phyloP scores from a whole-genome alignment of 768 basidiomycete genomes.

The Mycena polygramma region DNA sequence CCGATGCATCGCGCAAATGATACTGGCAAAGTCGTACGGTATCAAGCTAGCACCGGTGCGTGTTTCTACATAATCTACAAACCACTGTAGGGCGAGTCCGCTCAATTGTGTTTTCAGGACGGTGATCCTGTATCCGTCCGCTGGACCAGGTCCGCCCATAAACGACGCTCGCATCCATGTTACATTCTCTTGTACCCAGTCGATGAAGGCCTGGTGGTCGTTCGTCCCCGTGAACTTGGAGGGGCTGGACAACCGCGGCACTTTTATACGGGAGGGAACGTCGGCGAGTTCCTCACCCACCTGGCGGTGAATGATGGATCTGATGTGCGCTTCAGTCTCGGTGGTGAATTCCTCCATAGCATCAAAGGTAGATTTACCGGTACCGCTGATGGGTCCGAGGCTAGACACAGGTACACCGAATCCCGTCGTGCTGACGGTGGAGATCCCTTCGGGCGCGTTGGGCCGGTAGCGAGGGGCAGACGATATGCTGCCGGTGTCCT shows the following conservation, averaged over 20 bases:
- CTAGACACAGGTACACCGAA: background rate
- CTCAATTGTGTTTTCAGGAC: background rate
- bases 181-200: background rate
- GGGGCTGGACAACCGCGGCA: background rate
- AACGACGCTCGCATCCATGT: conserved; percentile 9
- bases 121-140: background rate
- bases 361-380: background rate
- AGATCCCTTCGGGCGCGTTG: background rate
- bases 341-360: background rate
- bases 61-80: background rate
- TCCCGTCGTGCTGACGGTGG: background rate
- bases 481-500: conserved; percentile 1
- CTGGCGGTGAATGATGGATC: background rate
- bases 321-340: background rate
- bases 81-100: background rate
- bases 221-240: background rate
- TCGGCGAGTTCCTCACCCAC: background rate
- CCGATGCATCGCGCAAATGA: conserved; percentile 1
- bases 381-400: too few relatives aligned
- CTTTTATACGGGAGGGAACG: background rate
- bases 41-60: background rate
- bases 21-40: background rate
- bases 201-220: background rate
- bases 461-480: background rate
- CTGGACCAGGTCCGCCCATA: background rate